These are phyloP conservation scores for Neurospora tetrasperma DNA, from an alignment of 495 filamentous ascomycete genomes.

Conservation along the genomic window DNA sequence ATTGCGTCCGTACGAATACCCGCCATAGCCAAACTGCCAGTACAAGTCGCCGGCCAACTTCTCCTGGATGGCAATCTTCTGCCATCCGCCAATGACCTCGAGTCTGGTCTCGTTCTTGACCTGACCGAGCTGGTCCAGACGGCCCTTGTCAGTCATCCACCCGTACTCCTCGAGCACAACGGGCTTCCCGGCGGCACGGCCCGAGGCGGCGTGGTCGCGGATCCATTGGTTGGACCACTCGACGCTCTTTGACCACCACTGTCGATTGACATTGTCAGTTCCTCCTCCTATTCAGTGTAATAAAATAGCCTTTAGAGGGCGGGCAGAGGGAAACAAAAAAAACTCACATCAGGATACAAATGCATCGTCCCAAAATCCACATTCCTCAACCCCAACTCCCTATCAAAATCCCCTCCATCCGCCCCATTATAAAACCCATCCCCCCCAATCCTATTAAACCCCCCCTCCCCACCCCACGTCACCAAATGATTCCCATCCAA, in stretches of 20 bases:
- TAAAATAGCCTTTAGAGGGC: not conserved
- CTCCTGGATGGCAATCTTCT: constrained; percentile 40
- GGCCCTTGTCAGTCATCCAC: constrained; percentile 29
- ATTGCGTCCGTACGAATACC: constrained; percentile 44
- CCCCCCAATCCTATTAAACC: constrained; percentile 25
- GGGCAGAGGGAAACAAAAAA: not conserved
- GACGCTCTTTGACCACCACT: constrained; percentile 16
- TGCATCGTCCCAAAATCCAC: constrained; percentile 63
- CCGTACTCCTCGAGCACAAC: constrained; percentile 65
- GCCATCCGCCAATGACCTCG: constrained; percentile 48
- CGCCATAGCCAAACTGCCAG: constrained; percentile 54
- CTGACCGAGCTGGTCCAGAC: constrained; percentile 25
- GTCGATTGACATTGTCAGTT: not conserved
- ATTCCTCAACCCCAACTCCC: constrained; percentile 44
- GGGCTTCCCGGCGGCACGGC: constrained; percentile 48
- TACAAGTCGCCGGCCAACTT: constrained; percentile 48
- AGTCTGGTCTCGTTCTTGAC: constrained; percentile 27
- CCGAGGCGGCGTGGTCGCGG: constrained; percentile 46
- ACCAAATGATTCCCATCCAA: constrained; percentile 42
- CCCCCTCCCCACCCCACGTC: constrained; percentile 43
- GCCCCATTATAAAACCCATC: constrained; percentile 49
- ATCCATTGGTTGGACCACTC: constrained; percentile 49
- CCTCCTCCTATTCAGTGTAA: not conserved
- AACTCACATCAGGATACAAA: constrained; percentile 42
- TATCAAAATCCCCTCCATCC: constrained; percentile 56